A percentile compares a stretch with the other conserved stretches of the same genome.
phyloP scores from a whole-genome alignment of 306 rosid genomes.

The Cucumis melo region DNA sequence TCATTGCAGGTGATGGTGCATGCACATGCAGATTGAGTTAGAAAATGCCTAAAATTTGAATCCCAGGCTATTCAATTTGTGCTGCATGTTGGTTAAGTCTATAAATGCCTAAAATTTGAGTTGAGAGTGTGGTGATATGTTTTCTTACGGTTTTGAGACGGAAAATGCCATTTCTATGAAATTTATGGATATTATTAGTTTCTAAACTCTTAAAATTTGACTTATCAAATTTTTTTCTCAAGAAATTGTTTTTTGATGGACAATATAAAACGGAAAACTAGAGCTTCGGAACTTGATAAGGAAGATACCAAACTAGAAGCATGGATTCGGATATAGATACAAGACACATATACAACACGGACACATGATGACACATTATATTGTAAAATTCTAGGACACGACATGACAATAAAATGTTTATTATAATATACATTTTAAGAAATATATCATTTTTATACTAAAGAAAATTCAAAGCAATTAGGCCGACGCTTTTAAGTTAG shows the following conservation, averaged over 20 bases:
- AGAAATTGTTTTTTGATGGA: background rate
- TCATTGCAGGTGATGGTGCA: background rate
- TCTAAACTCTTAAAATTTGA: background rate
- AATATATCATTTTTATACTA: too few species aligned
- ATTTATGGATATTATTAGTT: background rate
- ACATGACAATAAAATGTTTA: too few species aligned
- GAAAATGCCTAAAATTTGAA: background rate
- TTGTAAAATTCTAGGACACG: too few species aligned
- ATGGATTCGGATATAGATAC: too few species aligned
- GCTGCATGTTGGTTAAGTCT: background rate
- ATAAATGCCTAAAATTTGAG: background rate
- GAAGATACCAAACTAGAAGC: background rate
- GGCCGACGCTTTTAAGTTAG: too few species aligned
- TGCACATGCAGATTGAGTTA: constrained; percentile 1
- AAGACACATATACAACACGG: too few species aligned
- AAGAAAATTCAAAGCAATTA: too few species aligned
- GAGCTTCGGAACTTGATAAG: background rate
- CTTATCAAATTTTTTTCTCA: background rate
- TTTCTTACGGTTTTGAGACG: background rate
- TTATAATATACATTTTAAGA: too few species aligned
- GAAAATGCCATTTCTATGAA: background rate
- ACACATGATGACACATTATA: too few species aligned
- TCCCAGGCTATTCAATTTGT: background rate
- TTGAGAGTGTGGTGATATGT: background rate
- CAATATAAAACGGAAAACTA: background rate